Conservation (phyloP, 2,329 filamentous ascomycete genomes). For the Sporothrix brunneoviolacea region DNA sequence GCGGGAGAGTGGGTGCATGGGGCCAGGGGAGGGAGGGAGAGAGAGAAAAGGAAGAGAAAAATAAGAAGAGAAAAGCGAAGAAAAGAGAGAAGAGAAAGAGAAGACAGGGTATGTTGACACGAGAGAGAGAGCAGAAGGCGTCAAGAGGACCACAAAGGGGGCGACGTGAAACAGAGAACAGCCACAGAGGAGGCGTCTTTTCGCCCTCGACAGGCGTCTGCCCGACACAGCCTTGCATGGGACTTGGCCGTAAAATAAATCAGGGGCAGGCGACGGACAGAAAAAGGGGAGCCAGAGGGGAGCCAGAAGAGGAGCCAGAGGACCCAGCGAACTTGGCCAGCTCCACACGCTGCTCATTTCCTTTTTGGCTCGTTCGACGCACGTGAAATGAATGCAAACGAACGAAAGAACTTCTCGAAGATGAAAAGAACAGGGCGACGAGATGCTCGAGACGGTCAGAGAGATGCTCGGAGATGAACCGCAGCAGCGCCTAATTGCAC, state of each 20-base stretch:
- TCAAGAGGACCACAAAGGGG: too few species aligned
- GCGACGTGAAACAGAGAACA: background rate
- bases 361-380: constrained; percentile 1
- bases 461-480: background rate
- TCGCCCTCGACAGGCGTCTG: too few species aligned
- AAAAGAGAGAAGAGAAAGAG: background rate
- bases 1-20: constrained; percentile 7
- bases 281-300: background rate
- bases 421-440: too few species aligned
- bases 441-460: background rate
- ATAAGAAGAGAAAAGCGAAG: background rate
- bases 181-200: too few species aligned
- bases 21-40: background rate
- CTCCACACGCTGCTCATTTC: constrained; percentile 2
- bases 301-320: background rate
- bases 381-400: constrained; percentile 2
- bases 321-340: constrained; percentile 1
- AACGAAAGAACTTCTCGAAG: too few species aligned
- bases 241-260: constrained; percentile 1
- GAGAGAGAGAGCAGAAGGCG: too few species aligned
- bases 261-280: background rate
- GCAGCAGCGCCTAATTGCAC: too few species aligned
- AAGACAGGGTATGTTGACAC: too few species aligned
- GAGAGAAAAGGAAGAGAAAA: background rate
- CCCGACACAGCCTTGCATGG: constrained; percentile 3